Base-by-base conservation (phyloP, 2,329 filamentous ascomycete species). In the Penicillium nordicum region DNA sequence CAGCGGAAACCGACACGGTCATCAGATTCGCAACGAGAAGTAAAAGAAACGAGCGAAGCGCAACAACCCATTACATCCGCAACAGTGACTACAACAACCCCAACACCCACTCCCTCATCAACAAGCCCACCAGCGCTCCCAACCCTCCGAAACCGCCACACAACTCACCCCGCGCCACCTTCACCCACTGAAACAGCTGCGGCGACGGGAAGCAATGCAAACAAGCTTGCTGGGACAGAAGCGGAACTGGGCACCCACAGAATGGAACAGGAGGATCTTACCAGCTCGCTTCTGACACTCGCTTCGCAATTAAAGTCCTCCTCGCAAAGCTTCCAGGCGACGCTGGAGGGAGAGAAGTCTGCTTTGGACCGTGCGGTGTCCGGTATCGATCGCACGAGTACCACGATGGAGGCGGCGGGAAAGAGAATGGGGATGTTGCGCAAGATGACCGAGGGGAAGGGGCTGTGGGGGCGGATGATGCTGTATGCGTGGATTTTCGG, bases 401-500 rank as follows among this genome's bases (percentile, higher is more conserved):
- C 81, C 44, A 87, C 87, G 18, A 88, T 97, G 82, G 87, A 92
- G 58, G 83, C 85, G 1, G 91, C 92, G 4, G 85, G 85, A 51
- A 83, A 84, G 61, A 80, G 85, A 60, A 95, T 97, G 90, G 88
- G 89, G 1, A 81, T 84, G 67, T 73, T 97, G 69, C 80, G 84
- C 64, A 82, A 82, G 50, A 91, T 96, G 86, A 91, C 88, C 16
- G 93, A 97, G 77, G 92, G 92, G 4, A 87, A 88, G 70, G 92
- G 92, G 0, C 95, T 89, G 88, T 91, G 84, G 85, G 92, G 88
- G 6, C 79, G 92, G 50, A 84, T 96, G 79, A 80, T 93, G 75
- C 79, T 97, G 58, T 96, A 94, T 78, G 88, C 80, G 38, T 88
- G 90, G 82, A 92, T 97, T 47, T 89, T 87, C 66, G 90, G 84